Conservation (phyloP, 768 basidiomycete genomes). For the Lactarius quietus region DNA sequence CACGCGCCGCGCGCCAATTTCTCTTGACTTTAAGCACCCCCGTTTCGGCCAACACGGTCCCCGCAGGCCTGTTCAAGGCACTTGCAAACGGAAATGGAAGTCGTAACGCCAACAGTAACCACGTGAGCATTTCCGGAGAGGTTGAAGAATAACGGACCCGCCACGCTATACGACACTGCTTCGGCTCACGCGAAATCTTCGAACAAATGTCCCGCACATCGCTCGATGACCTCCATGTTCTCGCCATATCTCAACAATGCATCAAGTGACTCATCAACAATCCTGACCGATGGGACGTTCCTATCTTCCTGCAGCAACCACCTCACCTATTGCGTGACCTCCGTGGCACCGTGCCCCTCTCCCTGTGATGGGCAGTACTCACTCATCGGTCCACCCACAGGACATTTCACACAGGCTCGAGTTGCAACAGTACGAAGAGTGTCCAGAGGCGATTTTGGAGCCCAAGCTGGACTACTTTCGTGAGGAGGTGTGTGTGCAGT, state of each 20-base stretch:
- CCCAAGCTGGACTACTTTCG: conserved; percentile 58
- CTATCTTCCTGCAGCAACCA: conserved; percentile 36
- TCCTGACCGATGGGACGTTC: conserved; percentile 41
- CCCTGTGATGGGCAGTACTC: too few relatives aligned
- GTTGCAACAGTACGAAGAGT: conserved; percentile 56
- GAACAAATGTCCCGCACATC: too few relatives aligned
- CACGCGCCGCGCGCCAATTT: conserved; percentile 69
- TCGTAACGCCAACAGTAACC: conserved; percentile 26
- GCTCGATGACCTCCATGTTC: too few relatives aligned
- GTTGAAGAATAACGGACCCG: conserved; percentile 67
- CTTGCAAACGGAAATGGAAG: conserved; percentile 40
- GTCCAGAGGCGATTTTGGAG: conserved; percentile 61
- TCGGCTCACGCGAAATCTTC: too few relatives aligned
- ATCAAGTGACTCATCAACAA: conserved; percentile 56
- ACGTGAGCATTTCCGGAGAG: neutral
- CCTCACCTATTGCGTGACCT: conserved; percentile 34
- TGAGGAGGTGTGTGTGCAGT: conserved; percentile 36
- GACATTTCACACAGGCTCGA: too few relatives aligned
- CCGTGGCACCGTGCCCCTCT: conserved; percentile 38
- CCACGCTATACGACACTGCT: conserved; percentile 66
- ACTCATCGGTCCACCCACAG: too few relatives aligned
- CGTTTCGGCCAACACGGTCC: conserved; percentile 67
- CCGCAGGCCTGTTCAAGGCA: conserved; percentile 84
- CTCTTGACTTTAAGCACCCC: conserved; percentile 70
- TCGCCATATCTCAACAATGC: conserved; percentile 62